Evolutionary conservation across 2,329 filamentous ascomycete species (phyloP), one percentile per base, ranked within the genome.

Genomic region (Pseudocercospora macadamiae): DNA sequence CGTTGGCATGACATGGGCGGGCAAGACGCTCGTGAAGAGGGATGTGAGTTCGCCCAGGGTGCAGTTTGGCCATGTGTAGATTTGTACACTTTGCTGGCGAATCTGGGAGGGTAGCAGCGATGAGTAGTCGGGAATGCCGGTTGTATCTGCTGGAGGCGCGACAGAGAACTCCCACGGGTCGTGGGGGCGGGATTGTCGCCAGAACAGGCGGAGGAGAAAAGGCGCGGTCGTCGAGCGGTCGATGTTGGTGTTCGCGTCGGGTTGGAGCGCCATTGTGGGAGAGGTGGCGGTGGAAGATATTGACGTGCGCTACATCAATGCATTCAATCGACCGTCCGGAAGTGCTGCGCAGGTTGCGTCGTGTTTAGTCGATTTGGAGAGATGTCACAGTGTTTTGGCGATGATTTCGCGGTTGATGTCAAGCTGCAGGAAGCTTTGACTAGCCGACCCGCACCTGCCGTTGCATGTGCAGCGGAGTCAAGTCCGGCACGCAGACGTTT

Each of bases 31-130:
- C 25, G 86, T 85, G 57, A 97, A 83, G 54, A 93, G 87, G 57
- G 90, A 85, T 19, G 89, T 87, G 32, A 97, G 86, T 74, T 97
- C 92, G 65, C 83, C 81, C 21, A 97, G 83, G 2, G 89, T 91
- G 77, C 90, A 93, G 68, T 85, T 86, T 57, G 86, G 83, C 89
- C 91, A 96, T 57, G 92, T 93, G 80, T 97, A 93, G 68, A 97
- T 87, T 62, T 90, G 83, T 23, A 96, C 80, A 45, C 66, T 68
- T 14, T 71, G 62, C 30, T 68, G 62, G n/a, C 68, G 65, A 36
- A 73, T 66, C 23, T 52, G 53, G 21, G 72, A 89, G 84, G 6
- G 87, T 79, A 51, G 88, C 86, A 19, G 90, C 82, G 52, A 83
- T 76, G 57, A 79, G 60, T 71, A 72, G 62, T 72, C 70, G 54